These are phyloP conservation scores for Verticillium longisporum DNA, from an alignment of 2,329 filamentous ascomycete species.

Conservation along the genomic window DNA sequence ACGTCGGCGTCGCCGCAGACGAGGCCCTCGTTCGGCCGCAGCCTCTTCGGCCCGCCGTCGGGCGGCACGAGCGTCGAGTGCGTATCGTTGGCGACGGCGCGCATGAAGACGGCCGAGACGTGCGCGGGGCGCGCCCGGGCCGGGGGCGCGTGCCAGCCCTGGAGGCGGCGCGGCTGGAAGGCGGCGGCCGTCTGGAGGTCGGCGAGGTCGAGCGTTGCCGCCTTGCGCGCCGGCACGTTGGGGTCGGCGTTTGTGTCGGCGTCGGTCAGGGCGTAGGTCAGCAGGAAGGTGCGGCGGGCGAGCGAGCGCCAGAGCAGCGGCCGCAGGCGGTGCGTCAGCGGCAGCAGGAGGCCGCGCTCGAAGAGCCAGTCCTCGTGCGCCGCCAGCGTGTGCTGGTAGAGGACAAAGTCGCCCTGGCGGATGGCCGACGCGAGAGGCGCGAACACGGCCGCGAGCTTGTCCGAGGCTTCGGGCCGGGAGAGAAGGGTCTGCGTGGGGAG, in stretches of 20 bases:
- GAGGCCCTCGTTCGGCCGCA: conserved; percentile 51
- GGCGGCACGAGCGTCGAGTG: conserved; percentile 39
- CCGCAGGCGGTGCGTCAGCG: conserved; percentile 70
- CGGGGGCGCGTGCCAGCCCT: conserved; percentile 44
- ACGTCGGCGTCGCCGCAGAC: conserved; percentile 58
- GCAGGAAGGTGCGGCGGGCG: conserved; percentile 67
- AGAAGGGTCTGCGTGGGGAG: conserved; percentile 67
- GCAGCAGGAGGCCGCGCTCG: conserved; percentile 66
- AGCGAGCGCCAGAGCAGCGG: conserved; percentile 80
- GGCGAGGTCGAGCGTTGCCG: conserved; percentile 68
- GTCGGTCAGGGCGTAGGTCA: conserved; percentile 66
- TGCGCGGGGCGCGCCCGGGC: conserved; percentile 29
- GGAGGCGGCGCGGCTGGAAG: conserved; percentile 58
- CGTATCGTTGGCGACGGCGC: conserved; percentile 40
- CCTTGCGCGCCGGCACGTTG: conserved; percentile 48
- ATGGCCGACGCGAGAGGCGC: conserved; percentile 67
- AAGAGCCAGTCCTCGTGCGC: conserved; percentile 66
- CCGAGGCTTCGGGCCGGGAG: conserved; percentile 60
- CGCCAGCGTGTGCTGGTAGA: conserved; percentile 66
- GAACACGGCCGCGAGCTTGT: conserved; percentile 59
- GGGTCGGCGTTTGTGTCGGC: conserved; percentile 24
- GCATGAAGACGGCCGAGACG: conserved; percentile 45
- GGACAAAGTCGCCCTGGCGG: conserved; percentile 63
- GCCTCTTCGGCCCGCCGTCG: conserved; percentile 36
- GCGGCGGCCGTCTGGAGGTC: conserved; percentile 59